Evolutionary conservation across 805 yeast genomes (phyloP), one percentile per base, ranked within the genome.

Genomic region (Ogataea corticis): DNA sequence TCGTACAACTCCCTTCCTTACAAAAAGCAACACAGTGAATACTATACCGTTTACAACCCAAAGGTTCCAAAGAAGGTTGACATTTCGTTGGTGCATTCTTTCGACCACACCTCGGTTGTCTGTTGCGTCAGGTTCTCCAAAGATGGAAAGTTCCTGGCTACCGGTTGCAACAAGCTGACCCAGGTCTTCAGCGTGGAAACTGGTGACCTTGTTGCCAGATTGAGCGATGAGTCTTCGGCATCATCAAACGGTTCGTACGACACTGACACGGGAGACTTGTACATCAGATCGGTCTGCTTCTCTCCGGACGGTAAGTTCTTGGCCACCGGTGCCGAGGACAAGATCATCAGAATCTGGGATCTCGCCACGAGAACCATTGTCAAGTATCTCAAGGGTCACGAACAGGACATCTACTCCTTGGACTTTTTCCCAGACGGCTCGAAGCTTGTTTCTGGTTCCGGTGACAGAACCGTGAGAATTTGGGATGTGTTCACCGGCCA

Each of bases 161-260:
- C 98, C 13, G 99, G 99, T 39, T 91, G 97, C 73, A 94, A 92
- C 72, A 88, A 90, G 64, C 80, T 95, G 34, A 94, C 98, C 2
- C 97, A 91, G 68, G 96, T 92, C 46, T 92, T 85, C 69, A 86
- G 87, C 55, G 97, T 91, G 41, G 85, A 85, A 59, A 85, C 96
- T 16, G 98, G 99, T 56, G 91, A 87, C 59, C 74, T 89, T 51
- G 82, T 89, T 50, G 95, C 96, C 44, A 80, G 87, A 63, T 76
- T 92, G 59, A 82, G 86, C 54, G 97, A 92, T 67, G 96, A 91
- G 59, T 70, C 79, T 43, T 72, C 72, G 33, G 73, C 77, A 31
- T 67, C 76, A 28, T 70, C 68, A 18, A 60, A 55, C 48, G 68
- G 70, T 27, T 57, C 65, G 30, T 80, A 78, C 45, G 83, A 83